A percentile compares a stretch with the other conserved stretches of the same genome.
phyloP scores from a whole-genome alignment of 2,329 filamentous ascomycete species.

The Sporothrix protearum region DNA sequence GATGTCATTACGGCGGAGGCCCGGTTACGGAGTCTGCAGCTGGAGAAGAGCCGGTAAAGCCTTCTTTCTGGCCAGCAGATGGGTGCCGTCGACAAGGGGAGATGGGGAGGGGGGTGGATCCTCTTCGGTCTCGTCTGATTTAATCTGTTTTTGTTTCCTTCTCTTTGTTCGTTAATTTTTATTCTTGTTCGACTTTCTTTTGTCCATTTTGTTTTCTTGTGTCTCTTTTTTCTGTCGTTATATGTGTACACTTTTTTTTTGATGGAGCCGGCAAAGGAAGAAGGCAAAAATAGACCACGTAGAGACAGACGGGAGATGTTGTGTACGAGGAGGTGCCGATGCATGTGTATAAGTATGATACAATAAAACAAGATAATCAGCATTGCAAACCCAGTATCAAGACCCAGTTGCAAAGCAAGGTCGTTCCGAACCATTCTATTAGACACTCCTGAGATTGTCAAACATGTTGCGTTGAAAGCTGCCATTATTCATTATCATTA shows the following conservation, averaged over 20 bases:
- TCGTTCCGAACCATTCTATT: neutral
- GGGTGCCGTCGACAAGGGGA: neutral
- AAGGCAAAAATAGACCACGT: slow-evolving; percentile 12
- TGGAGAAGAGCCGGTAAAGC: slow-evolving; percentile 55
- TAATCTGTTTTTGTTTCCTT: neutral
- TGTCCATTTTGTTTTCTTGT: neutral
- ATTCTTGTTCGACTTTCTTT: neutral
- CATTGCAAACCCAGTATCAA: neutral
- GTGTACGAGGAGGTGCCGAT: slow-evolving; percentile 12
- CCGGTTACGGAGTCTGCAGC: slow-evolving; percentile 77
- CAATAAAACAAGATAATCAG: neutral
- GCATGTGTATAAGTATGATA: slow-evolving; percentile 8
- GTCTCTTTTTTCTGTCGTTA: slow-evolving; percentile 8
- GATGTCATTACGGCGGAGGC: slow-evolving; percentile 94
- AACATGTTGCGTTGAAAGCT: too few species aligned
- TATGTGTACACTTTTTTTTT: slow-evolving; percentile 14
- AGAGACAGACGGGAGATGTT: neutral
- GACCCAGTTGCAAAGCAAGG: too few species aligned
- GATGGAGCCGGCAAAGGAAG: neutral
- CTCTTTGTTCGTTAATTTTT: neutral
- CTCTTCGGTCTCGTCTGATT: neutral
- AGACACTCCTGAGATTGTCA: neutral
- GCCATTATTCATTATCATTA: neutral
- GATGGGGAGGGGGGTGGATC: too few species aligned
- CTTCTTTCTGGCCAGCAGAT: neutral